phyloP scores from a whole-genome alignment of 371 early-diverging fungal genomes.

The Lichtheimia corymbifera region DNA sequence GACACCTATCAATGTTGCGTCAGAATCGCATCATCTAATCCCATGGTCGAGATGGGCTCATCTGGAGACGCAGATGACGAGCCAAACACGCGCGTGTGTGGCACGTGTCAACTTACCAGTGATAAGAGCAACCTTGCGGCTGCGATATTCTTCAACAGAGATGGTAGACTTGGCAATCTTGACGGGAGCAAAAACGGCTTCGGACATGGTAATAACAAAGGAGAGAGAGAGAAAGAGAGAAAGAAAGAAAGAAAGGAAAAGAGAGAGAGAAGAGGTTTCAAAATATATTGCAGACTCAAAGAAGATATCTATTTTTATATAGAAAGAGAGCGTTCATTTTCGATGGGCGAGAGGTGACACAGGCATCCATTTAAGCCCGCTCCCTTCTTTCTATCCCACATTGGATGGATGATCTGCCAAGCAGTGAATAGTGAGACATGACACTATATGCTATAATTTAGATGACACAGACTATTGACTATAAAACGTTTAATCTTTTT shows the following conservation, averaged over 20 bases:
- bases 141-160: constrained; percentile 50
- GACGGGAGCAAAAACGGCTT: constrained; percentile 29
- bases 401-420: no score
- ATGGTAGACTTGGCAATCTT: constrained; percentile 29
- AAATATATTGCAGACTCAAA: constrained; percentile 18
- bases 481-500: no score
- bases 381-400: not conserved
- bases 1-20: constrained; percentile 49
- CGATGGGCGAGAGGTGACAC: not conserved
- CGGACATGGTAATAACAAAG: constrained; percentile 29
- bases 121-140: constrained; percentile 63
- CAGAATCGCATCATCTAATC: not conserved
- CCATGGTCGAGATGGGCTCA: not conserved
- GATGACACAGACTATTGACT: no score
- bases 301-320: constrained; percentile 4
- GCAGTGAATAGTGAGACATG: no score
- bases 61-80: not conserved
- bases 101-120: constrained; percentile 42
- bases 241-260: constrained; percentile 7
- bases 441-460: no score
- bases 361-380: constrained; percentile 1
- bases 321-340: constrained; percentile 1
- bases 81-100: not conserved
- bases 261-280: constrained; percentile 12
- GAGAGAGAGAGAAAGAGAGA: constrained; percentile 8